These are phyloP conservation scores for Globisporangium radiosum DNA, from an alignment of 352 stramenopile species.

Conservation along the genomic window DNA sequence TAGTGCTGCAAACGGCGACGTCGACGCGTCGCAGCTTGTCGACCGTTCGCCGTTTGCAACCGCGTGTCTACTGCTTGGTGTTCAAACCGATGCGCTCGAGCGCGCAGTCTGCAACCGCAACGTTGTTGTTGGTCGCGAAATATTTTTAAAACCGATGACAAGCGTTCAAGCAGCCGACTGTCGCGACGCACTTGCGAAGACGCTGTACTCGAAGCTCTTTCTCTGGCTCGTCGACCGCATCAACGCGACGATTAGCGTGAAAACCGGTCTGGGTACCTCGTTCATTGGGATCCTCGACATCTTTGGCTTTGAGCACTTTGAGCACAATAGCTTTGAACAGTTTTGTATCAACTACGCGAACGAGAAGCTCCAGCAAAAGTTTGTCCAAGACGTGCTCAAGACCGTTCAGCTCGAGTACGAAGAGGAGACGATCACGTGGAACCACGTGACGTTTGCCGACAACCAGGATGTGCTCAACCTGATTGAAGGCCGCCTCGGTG, in stretches of 20 bases:
- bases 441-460: slow-evolving; percentile 85
- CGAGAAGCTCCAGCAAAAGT: slow-evolving; percentile 91
- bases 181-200: slow-evolving; percentile 94
- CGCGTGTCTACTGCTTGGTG: slow-evolving; percentile 51
- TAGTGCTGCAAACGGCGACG: slow-evolving; percentile 57
- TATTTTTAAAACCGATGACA: slow-evolving; percentile 80
- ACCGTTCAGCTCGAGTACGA: slow-evolving; percentile 87
- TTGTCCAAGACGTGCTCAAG: slow-evolving; percentile 88
- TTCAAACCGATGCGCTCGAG: slow-evolving; percentile 50
- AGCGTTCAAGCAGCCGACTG: slow-evolving; percentile 74
- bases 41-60: slow-evolving; percentile 50
- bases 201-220: slow-evolving; percentile 93
- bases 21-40: slow-evolving; percentile 65
- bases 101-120: slow-evolving; percentile 72
- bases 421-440: slow-evolving; percentile 89
- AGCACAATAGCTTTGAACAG: slow-evolving; percentile 93
- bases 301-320: slow-evolving; percentile 93
- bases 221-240: slow-evolving; percentile 93
- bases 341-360: slow-evolving; percentile 93
- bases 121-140: slow-evolving; percentile 76
- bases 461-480: slow-evolving; percentile 90
- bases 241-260: slow-evolving; percentile 86
- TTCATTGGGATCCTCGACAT: slow-evolving; percentile 94
- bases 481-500: slow-evolving; percentile 83
- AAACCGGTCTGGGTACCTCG: slow-evolving; percentile 27